Base-by-base conservation (phyloP, 495 filamentous ascomycete genomes). In the Podospora pseudoanserina region DNA sequence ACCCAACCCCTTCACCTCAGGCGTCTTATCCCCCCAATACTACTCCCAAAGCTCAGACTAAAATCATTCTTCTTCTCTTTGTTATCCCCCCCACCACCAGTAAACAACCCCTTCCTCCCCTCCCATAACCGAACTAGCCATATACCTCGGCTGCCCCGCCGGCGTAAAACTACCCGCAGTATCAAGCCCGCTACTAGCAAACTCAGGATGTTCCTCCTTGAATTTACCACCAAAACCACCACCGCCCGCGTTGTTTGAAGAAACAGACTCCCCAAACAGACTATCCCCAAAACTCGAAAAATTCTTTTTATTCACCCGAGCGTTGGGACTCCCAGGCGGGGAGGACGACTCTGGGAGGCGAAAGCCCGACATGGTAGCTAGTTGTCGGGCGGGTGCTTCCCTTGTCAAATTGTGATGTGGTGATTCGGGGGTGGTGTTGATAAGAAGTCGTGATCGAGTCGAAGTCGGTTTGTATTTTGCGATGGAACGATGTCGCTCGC, bases 141-240 rank as follows among this genome's bases (percentile, higher is more conserved):
- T 84, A 65, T 86, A 77, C 11, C 85, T 85, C 6, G 86, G 88
- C 26, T 86, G 85, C 34, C 89, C 91, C 67, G 85, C 86, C 13
- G 92, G 91, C 30, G 90, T 92, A 76, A 92, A 92, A 34, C 91
- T 92, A 23, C 82, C 81, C 11, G 84, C 79, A 20, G 60, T 64
- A 13, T 49, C 39, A 13, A 49, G 16, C 39, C 39, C 39, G 9
- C 39, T 49, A 49, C 9, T 13, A 2, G 39, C 39, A 49, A 49
- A 49, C 15, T 49, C 39, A 6, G 39, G 39, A 16, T 49, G 39
- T 13, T 49, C 7, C 2, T 49, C 39, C 39, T 49, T 49, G 39
- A 49, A 49, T 23, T 23, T 23, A 23, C 39, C 39, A 11, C 9
- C 39, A 3, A 16, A 49, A 49, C 15, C 13, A 11, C 15, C 15